Conservation (phyloP, 177 flowering plant genomes). For the Telopea speciosissima region DNA sequence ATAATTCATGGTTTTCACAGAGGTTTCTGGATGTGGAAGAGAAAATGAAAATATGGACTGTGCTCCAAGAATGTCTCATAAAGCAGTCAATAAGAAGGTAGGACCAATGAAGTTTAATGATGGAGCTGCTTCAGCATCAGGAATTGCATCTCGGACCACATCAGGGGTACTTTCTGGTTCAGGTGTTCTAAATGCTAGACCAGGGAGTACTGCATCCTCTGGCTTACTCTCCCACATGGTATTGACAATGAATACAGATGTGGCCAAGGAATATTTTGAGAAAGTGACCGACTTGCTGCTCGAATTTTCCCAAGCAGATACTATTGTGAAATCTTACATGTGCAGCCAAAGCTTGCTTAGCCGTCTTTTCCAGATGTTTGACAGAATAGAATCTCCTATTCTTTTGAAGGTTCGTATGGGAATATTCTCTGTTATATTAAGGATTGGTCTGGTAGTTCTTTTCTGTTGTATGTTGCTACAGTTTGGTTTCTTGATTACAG, state of each 20-base stretch:
- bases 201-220: conserved; percentile 92
- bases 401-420: conserved; percentile 64
- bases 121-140: conserved; percentile 69
- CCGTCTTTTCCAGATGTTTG: conserved; percentile 97
- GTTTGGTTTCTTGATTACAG: conserved; percentile 28
- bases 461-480: neutral
- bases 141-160: conserved; percentile 75
- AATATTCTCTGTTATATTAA: conserved; percentile 1
- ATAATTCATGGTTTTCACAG: conserved; percentile 31
- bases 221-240: conserved; percentile 91
- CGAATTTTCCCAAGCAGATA: conserved; percentile 87
- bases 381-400: conserved; percentile 77
- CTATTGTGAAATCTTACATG: conserved; percentile 88
- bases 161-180: conserved; percentile 97
- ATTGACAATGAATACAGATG: conserved; percentile 78
- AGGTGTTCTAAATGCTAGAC: conserved; percentile 91
- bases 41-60: conserved; percentile 69
- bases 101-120: conserved; percentile 44
- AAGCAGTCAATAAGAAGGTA: conserved; percentile 46
- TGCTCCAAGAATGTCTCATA: conserved; percentile 51
- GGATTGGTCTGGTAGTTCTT: conserved; percentile 2
- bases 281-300: conserved; percentile 93
- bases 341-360: conserved; percentile 90
- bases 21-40: conserved; percentile 81
- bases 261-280: conserved; percentile 88